These are phyloP conservation scores for Solanum clarkiae DNA, from an alignment of 257 asterid genomes.

Conservation along the genomic window DNA sequence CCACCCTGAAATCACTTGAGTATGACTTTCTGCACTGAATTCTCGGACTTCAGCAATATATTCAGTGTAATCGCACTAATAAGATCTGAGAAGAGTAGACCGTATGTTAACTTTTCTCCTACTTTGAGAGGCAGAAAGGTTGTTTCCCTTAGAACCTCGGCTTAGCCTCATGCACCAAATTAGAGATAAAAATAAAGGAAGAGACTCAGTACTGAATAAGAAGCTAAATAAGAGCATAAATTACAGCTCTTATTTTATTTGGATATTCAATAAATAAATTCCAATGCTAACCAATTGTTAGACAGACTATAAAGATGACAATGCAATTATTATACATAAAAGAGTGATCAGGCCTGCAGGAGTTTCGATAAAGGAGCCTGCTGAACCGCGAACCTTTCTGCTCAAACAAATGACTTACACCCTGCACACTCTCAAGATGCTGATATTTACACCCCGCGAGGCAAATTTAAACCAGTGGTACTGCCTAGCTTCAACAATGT, in stretches of 20 bases:
- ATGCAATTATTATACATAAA: not conserved
- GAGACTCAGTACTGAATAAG: not conserved
- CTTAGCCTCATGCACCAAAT: not conserved
- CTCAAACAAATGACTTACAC: constrained; percentile 3
- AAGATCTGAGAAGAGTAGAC: not conserved
- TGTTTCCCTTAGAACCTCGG: accelerated
- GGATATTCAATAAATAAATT: not conserved
- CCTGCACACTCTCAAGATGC: constrained; percentile 1
- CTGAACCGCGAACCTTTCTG: not conserved
- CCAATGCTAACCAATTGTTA: not conserved
- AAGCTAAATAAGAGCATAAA: not conserved
- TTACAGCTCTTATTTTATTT: not conserved
- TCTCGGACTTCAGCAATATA: too few species aligned
- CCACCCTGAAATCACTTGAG: too few species aligned
- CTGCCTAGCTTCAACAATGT: not conserved
- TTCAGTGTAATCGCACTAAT: too few species aligned
- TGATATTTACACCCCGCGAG: not conserved
- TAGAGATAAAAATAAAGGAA: not conserved
- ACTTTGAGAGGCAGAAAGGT: not conserved
- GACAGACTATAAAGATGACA: not conserved
- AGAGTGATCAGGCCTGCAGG: not conserved
- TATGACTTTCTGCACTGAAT: too few species aligned
- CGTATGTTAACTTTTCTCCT: too few species aligned
- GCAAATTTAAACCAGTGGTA: not conserved
- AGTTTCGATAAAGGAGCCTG: not conserved